These are phyloP conservation scores for Pseudonectria buxi DNA, from an alignment of 2,329 filamentous ascomycete species.

Conservation along the genomic window DNA sequence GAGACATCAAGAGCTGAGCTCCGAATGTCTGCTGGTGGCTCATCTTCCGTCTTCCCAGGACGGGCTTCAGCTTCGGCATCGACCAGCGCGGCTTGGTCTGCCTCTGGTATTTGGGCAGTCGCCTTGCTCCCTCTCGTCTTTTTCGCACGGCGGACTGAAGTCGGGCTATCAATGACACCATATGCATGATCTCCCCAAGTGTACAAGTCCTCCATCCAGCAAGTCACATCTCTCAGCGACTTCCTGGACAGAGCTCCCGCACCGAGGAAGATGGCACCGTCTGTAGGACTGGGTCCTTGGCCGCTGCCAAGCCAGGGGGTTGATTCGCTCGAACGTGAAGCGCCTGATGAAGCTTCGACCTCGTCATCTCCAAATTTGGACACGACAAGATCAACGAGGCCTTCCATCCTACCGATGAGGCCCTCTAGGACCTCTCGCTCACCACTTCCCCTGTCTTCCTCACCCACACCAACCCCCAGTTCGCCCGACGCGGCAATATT, in stretches of 20 bases:
- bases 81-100: background rate
- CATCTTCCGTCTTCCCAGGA: background rate
- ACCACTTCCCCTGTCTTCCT: slow-evolving; percentile 90
- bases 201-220: slow-evolving; percentile 87
- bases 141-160: slow-evolving; percentile 51
- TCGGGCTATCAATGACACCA: slow-evolving; percentile 73
- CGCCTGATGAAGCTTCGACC: slow-evolving; percentile 16
- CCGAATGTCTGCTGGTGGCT: background rate
- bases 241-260: slow-evolving; percentile 64
- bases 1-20: background rate
- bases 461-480: slow-evolving; percentile 86
- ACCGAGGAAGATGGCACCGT: slow-evolving; percentile 83
- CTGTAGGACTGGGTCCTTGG: slow-evolving; percentile 58
- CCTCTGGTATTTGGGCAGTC: slow-evolving; percentile 2
- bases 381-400: slow-evolving; percentile 80
- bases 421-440: slow-evolving; percentile 90
- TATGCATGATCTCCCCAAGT: slow-evolving; percentile 78
- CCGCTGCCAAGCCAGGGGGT: slow-evolving; percentile 67
- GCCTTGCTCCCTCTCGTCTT: slow-evolving; percentile 23
- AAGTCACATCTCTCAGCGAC: slow-evolving; percentile 65
- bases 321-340: slow-evolving; percentile 16
- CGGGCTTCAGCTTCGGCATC: background rate
- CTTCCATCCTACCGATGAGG: slow-evolving; percentile 71
- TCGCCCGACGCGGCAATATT: slow-evolving; percentile 88
- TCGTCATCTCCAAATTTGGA: slow-evolving; percentile 67